Percentiles rank a stretch among this genome's conserved stretches.
phyloP scores from a whole-genome alignment of 2,329 filamentous ascomycete genomes.

The Ceratocystis colombiana region DNA sequence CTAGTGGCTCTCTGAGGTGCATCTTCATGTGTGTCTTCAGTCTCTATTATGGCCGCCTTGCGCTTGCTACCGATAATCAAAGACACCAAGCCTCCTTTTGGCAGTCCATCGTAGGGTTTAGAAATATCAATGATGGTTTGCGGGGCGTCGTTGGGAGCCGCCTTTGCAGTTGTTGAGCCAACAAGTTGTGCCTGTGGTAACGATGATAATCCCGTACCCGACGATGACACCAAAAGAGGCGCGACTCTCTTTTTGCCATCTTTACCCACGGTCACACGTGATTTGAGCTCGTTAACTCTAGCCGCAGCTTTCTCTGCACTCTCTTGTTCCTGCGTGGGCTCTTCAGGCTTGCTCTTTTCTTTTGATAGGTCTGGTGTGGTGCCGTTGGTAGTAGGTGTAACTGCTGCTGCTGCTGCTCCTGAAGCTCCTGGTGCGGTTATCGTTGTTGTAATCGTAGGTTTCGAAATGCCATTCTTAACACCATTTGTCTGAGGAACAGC shows the following conservation, averaged over 20 bases:
- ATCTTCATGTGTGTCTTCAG: constrained; percentile 61
- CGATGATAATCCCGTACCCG: constrained; percentile 76
- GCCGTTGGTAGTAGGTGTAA: constrained; percentile 29
- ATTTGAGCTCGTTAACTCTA: constrained; percentile 59
- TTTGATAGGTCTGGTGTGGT: constrained; percentile 31
- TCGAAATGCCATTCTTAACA: constrained; percentile 40
- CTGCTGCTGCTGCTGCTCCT: background rate
- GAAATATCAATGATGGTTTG: constrained; percentile 80
- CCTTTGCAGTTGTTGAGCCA: constrained; percentile 57
- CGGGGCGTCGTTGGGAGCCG: constrained; percentile 58
- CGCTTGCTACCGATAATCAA: constrained; percentile 90
- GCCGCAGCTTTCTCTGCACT: constrained; percentile 45
- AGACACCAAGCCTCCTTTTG: constrained; percentile 74
- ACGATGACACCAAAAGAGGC: constrained; percentile 81
- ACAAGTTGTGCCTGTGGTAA: constrained; percentile 81
- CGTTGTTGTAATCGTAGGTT: constrained; percentile 30
- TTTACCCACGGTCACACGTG: constrained; percentile 86
- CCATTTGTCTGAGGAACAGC: constrained; percentile 34
- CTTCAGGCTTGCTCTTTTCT: constrained; percentile 31
- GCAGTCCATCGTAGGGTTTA: constrained; percentile 86
- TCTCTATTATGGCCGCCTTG: constrained; percentile 59
- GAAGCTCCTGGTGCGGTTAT: background rate
- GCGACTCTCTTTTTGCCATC: constrained; percentile 95
- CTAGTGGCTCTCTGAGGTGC: constrained; percentile 45
- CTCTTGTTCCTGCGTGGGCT: constrained; percentile 35